phyloP scores from a whole-genome alignment of 1,139 yeast species.

The Yamadazyma aaseri region DNA sequence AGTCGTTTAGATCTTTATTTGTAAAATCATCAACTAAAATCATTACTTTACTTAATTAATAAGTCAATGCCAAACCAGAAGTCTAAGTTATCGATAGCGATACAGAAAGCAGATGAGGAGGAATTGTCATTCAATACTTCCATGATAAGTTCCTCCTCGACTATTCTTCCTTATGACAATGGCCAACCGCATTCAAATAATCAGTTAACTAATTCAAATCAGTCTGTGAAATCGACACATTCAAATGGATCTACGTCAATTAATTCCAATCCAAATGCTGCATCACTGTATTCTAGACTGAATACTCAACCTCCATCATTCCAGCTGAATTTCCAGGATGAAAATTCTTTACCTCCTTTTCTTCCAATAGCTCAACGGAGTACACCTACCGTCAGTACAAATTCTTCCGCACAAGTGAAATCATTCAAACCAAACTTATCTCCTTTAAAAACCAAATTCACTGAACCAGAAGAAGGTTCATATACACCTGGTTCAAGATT shows the following conservation, averaged over 20 bases:
- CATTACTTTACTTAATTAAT: too few relatives aligned
- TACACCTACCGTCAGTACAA: conserved; percentile 28
- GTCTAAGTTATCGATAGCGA: conserved; percentile 47
- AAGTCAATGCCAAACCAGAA: conserved; percentile 43
- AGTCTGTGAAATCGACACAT: conserved; percentile 1
- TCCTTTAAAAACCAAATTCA: conserved; percentile 36
- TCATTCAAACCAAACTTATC: conserved; percentile 39
- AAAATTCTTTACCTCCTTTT: conserved; percentile 16
- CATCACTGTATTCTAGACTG: background rate
- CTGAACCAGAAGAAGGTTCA: conserved; percentile 14
- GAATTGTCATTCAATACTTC: conserved; percentile 13
- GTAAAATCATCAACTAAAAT: too few relatives aligned
- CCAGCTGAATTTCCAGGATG: conserved; percentile 8
- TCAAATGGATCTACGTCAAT: background rate
- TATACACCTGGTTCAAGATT: conserved; percentile 16
- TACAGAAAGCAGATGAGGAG: conserved; percentile 41
- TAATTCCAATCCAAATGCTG: background rate
- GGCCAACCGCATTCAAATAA: conserved; percentile 2
- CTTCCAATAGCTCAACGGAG: conserved; percentile 27
- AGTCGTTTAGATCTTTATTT: too few relatives aligned
- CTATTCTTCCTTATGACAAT: background rate
- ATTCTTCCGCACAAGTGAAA: conserved; percentile 22
- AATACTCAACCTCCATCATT: conserved; percentile 5
- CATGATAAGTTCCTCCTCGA: conserved; percentile 5
- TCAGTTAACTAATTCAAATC: conserved; percentile 1